A percentile compares a stretch with the other conserved stretches of the same genome.
These are phyloP conservation scores for Oidiodendron maius DNA, from an alignment of 495 filamentous ascomycete species.

Conservation along the genomic window DNA sequence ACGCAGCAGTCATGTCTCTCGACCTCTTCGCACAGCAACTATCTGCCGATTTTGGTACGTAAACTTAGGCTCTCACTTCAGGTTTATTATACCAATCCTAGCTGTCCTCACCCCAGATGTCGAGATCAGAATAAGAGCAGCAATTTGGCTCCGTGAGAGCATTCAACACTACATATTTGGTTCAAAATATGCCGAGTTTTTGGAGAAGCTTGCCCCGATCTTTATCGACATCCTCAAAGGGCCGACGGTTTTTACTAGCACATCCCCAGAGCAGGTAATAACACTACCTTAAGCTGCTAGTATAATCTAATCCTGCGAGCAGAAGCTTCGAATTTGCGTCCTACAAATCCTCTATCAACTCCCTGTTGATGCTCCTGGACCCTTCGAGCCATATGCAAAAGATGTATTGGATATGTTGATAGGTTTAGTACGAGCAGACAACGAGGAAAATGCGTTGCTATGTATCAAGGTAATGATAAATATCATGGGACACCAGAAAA, in stretches of 20 bases:
- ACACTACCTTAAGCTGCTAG: too few relatives aligned
- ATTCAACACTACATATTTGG: conserved; percentile 62
- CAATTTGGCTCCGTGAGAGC: conserved; percentile 75
- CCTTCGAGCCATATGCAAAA: conserved; percentile 77
- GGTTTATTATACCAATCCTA: too few relatives aligned
- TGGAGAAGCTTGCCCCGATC: conserved; percentile 80
- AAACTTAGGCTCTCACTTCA: too few relatives aligned
- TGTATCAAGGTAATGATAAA: conserved; percentile 99
- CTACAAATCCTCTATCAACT: conserved; percentile 92
- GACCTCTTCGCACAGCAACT: too few relatives aligned
- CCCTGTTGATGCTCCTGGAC: conserved; percentile 72
- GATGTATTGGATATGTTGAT: conserved; percentile 86
- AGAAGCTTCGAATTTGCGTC: conserved; percentile 86
- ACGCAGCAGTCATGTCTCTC: too few relatives aligned
- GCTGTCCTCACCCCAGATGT: conserved; percentile 46
- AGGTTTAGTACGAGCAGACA: conserved; percentile 80
- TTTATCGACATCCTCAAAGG: conserved; percentile 81
- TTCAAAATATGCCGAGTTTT: conserved; percentile 65
- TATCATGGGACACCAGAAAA: conserved; percentile 84
- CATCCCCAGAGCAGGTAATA: conserved; percentile 71
- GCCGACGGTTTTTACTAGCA: conserved; percentile 84
- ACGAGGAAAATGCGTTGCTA: conserved; percentile 95
- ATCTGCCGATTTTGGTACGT: too few relatives aligned
- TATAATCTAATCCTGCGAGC: conserved; percentile 14
- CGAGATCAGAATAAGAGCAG: conserved; percentile 67